These are phyloP conservation scores for Speleostelium caveatum DNA, from an alignment of 78 protist species.

Conservation along the genomic window DNA sequence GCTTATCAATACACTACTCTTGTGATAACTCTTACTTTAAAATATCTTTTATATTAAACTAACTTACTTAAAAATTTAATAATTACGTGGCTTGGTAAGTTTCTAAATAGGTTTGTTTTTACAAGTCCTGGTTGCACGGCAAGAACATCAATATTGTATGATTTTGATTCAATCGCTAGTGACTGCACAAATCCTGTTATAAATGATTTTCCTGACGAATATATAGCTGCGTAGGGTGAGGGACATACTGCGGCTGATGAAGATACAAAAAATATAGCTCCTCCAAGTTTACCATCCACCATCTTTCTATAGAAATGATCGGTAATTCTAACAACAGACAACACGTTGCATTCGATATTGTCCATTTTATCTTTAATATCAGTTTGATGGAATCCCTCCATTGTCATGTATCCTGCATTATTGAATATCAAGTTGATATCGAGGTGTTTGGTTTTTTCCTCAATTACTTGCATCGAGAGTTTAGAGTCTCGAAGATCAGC, in stretches of 20 bases:
- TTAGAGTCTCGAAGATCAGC: neutral
- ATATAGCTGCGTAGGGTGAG: constrained; percentile 49
- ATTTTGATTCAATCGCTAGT: constrained; percentile 30
- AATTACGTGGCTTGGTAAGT: neutral
- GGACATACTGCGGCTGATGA: constrained; percentile 24
- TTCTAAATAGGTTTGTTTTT: constrained; percentile 9
- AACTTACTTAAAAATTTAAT: neutral
- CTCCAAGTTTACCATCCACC: neutral
- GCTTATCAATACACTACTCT: neutral
- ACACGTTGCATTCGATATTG: constrained; percentile 29
- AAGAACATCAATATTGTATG: constrained; percentile 15
- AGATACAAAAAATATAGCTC: constrained; percentile 43
- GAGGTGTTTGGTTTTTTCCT: neutral
- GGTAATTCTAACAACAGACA: constrained; percentile 8
- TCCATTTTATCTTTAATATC: neutral
- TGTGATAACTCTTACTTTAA: neutral
- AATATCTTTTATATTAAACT: no score
- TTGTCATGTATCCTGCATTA: constrained; percentile 54
- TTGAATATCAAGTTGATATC: constrained; percentile 10
- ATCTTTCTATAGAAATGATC: constrained; percentile 37
- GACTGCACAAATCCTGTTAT: constrained; percentile 35
- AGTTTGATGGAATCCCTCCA: constrained; percentile 68
- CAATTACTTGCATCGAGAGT: neutral
- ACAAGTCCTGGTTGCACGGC: constrained; percentile 57
- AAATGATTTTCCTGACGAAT: constrained; percentile 31